Percentiles rank a stretch among this genome's conserved stretches.
Conservation (phyloP, 2,329 filamentous ascomycete species). For the Aspergillus aculeatinus region DNA sequence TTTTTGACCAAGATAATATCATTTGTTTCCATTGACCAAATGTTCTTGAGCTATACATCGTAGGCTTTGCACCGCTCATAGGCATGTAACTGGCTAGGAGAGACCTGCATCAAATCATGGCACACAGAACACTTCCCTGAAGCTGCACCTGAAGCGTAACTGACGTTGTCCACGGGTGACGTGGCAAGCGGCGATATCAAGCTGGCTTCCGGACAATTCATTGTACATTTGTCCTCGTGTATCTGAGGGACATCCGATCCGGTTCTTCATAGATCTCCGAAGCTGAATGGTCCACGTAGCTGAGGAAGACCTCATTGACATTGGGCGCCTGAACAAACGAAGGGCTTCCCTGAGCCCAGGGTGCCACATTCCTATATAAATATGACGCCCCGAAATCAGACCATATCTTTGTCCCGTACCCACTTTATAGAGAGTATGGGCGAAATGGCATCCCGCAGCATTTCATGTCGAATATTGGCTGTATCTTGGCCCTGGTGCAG, state of each 20-base stretch:
- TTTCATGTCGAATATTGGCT: not conserved
- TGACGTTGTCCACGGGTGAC: conserved; percentile 30
- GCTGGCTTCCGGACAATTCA: conserved; percentile 21
- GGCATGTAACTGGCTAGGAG: conserved; percentile 13
- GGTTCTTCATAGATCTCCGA: conserved; percentile 12
- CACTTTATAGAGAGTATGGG: not conserved
- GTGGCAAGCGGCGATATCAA: conserved; percentile 31
- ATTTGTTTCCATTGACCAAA: conserved; percentile 15
- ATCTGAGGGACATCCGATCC: conserved; percentile 21
- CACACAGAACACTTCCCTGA: conserved; percentile 10
- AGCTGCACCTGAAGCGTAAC: conserved; percentile 26
- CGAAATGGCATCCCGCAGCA: not conserved
- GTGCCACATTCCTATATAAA: conserved; percentile 9
- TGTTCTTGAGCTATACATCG: conserved; percentile 3
- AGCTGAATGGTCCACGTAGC: conserved; percentile 34
- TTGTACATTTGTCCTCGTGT: conserved; percentile 22
- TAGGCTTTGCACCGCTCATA: conserved; percentile 4
- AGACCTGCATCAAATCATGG: conserved; percentile 4
- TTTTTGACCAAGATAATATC: conserved; percentile 32
- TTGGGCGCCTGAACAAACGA: conserved; percentile 11
- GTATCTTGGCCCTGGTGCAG: not conserved
- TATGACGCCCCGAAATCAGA: not conserved
- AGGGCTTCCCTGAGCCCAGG: not conserved
- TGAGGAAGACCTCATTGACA: conserved; percentile 13
- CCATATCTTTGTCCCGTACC: not conserved